Evolutionary conservation across 2,329 filamentous ascomycete genomes (phyloP), one percentile per base, ranked within the genome.

Genomic region (Chrysosporium keratinophilum): DNA sequence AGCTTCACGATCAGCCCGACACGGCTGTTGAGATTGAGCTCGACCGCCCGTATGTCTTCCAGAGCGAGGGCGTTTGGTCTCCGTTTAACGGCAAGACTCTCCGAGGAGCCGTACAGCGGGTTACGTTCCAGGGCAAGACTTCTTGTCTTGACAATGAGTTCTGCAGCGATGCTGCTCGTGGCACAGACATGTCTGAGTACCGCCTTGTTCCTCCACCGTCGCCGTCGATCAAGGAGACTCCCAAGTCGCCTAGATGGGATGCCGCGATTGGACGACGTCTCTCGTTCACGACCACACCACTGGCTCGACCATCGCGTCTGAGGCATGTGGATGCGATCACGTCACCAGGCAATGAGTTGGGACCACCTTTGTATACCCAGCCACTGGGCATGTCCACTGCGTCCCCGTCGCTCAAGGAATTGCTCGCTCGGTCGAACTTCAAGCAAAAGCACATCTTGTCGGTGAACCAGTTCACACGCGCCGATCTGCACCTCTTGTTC

Each of bases 401-500:
- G 6, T 76, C 77, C 2, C 70, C 77, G 41, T 74, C 78, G 4
- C 73, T 97, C 33, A 76, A 81, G 47, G 79, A 88, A 57, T 77
- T 96, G 44, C 76, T 97, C 19, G 78, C 85, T 28, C 82, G 81
- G 52, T 95, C 90, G 2, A 80, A 85, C 0, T 96, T 97, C 78
- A 95, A 90, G 73, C 83, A 87, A 63, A 82, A 88, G 59, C 87
- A 96, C 65, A 86, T 98, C 45, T 76, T 96, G 46, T 96, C 91
- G 0, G 93, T 98, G 61, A 87, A 86, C 66, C 86, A 95, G 67
- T 95, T 96, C 75, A 84, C 77, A 47, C 85, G 90, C 45, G 79
- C 86, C 15, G 91, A 98, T 64, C 78, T 98, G 48, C 93, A 97
- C 70, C 74, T 94, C 57, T 81, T 98, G 47, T 97, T 98, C 77